These are phyloP conservation scores for Eragrostis curvula DNA, from an alignment of 176 grass and related monocot genomes.

Conservation along the genomic window DNA sequence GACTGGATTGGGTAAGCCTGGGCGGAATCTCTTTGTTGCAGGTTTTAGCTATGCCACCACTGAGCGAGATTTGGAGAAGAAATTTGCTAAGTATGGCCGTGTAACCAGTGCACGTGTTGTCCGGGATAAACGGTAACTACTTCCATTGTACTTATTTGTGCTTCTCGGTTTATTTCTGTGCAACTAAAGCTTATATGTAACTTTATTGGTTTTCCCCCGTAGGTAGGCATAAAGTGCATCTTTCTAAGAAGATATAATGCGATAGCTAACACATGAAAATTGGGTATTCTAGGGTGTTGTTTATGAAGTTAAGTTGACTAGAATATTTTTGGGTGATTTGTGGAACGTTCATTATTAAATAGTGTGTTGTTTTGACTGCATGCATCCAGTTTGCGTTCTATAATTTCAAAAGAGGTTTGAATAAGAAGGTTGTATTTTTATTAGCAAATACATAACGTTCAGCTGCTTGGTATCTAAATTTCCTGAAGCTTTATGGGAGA, in stretches of 20 bases:
- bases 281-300: slow-evolving; percentile 6
- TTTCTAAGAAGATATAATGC: not conserved
- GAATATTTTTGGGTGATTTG: slow-evolving; percentile 17
- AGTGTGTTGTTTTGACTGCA: not conserved
- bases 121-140: slow-evolving; percentile 67
- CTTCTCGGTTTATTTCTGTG: slow-evolving; percentile 12
- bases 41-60: slow-evolving; percentile 93
- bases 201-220: not conserved
- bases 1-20: slow-evolving; percentile 85
- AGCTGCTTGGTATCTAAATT: not conserved
- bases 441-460: not conserved
- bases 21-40: slow-evolving; percentile 85
- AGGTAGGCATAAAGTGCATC: not conserved
- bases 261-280: slow-evolving; percentile 4
- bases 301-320: not conserved
- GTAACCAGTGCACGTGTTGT: slow-evolving; percentile 84
- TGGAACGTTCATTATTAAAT: slow-evolving; percentile 1
- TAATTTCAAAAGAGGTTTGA: slow-evolving; percentile 11
- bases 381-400: slow-evolving; percentile 20
- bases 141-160: slow-evolving; percentile 38
- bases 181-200: slow-evolving; percentile 17
- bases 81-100: slow-evolving; percentile 78
- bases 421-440: not conserved
- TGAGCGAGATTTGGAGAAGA: slow-evolving; percentile 88
- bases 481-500: not conserved